These are phyloP conservation scores for Xylaria sp. DNA, from an alignment of 495 filamentous ascomycete species.

Conservation along the genomic window DNA sequence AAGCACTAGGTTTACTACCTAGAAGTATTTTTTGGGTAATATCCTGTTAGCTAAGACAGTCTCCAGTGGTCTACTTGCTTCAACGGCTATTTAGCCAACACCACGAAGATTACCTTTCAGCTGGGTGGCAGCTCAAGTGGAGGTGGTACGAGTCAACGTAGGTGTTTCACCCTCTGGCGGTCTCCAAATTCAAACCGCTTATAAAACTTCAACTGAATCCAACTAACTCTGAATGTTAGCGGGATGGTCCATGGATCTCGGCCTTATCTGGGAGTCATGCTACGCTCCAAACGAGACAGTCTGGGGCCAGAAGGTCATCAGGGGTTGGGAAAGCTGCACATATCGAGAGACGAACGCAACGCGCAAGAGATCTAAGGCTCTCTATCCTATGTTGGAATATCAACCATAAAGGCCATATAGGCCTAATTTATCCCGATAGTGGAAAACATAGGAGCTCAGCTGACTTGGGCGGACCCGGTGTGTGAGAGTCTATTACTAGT, in stretches of 20 bases:
- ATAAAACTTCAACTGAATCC: neutral
- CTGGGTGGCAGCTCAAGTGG: constrained; percentile 2
- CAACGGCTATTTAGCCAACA: constrained; percentile 9
- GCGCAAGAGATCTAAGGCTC: neutral
- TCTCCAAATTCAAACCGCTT: neutral
- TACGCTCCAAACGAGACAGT: constrained; percentile 15
- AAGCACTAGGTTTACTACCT: neutral
- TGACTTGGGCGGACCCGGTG: neutral
- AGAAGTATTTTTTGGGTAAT: neutral
- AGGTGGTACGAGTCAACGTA: constrained; percentile 17
- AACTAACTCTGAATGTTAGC: constrained; percentile 4
- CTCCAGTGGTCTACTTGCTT: constrained; percentile 14
- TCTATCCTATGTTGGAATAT: constrained; percentile 4
- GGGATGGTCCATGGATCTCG: constrained; percentile 33
- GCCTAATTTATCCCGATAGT: neutral
- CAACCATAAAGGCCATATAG: neutral
- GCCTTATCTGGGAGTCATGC: constrained; percentile 29
- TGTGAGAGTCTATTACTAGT: neutral
- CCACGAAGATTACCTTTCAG: neutral
- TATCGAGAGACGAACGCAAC: constrained; percentile 29
- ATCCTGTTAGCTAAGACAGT: neutral
- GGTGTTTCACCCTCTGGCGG: neutral
- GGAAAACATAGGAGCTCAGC: neutral
- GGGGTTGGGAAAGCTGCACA: constrained; percentile 28
- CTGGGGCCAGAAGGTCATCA: constrained; percentile 31